A percentile compares a stretch with the other conserved stretches of the same genome.
phyloP scores from a whole-genome alignment of 495 filamentous ascomycete genomes.

The Pyrenula massariospora region DNA sequence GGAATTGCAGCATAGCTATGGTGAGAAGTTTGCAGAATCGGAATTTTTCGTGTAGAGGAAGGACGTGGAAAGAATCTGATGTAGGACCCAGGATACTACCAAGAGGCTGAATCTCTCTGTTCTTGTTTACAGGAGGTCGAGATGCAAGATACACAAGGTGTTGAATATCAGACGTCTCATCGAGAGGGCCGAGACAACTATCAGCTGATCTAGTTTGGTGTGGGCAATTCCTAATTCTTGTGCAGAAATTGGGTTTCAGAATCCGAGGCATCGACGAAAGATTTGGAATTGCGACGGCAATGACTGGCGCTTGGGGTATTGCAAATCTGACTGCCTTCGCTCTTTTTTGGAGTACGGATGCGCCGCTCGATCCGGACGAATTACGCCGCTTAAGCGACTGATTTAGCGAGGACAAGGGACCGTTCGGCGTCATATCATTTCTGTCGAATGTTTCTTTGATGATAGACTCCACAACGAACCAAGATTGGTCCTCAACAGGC shows the following conservation, averaged over 20 bases:
- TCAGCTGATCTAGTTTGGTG: conserved; percentile 1
- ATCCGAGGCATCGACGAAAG: neutral
- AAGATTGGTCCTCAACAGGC: conserved; percentile 3
- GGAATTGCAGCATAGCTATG: conserved; percentile 22
- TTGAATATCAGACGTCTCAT: conserved; percentile 7
- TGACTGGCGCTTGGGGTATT: neutral
- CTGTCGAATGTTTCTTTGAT: neutral
- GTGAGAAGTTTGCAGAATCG: conserved; percentile 21
- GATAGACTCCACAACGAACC: conserved; percentile 12
- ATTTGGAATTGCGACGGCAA: neutral
- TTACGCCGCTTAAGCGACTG: neutral
- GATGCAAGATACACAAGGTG: conserved; percentile 13
- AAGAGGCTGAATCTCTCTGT: conserved; percentile 5
- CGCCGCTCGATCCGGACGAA: neutral
- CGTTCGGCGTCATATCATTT: neutral
- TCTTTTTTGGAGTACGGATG: neutral
- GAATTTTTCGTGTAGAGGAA: conserved; percentile 14
- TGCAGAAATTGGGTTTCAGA: neutral
- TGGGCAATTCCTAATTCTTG: neutral
- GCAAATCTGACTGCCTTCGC: neutral
- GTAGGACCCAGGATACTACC: conserved; percentile 5
- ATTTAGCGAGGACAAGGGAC: neutral
- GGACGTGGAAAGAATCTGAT: neutral
- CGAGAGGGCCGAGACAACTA: conserved; percentile 9
- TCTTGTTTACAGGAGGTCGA: neutral